Base-by-base conservation (phyloP, 768 basidiomycete species). In the Mycena crocata region DNA sequence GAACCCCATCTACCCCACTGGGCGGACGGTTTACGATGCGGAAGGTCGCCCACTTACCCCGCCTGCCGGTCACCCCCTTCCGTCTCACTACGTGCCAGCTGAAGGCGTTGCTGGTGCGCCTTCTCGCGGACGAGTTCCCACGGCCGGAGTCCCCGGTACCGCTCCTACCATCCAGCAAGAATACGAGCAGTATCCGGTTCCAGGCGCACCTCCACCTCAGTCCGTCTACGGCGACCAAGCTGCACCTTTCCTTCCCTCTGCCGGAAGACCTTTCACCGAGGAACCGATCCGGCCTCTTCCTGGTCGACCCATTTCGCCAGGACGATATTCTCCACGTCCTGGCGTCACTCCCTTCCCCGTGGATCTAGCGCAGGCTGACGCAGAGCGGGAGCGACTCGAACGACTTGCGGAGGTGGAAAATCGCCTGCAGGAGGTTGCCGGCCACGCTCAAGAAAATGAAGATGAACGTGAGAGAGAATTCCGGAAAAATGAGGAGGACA, bases 391-490 rank as follows among this genome's bases (percentile, higher is more conserved):
- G 49, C 85, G 85, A 13, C 77, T 87, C 0, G 84, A 88, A 60
- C 87, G 87, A 23, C 81, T 93, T 28, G 83, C 84, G 13, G 89
- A 87, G 0, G 82, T 87, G 23, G 87, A 89, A 55, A 76, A 80
- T 23, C 82, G 83, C 24, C 73, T 93, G 15, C 80, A 82, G 5
- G 79, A 85, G 32, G 80, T 86, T 7, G 80, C 83, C 12, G 79
- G 81, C 10, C 82, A 83, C 2, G 85, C 88, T 0, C 83, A 85
- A 37, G 86, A 87, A 55, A 86, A 86, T 1, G 93, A 94, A 71
- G 84, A 87, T 28, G 81, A 80, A 49, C 86, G 93, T 13, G 92
- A 94, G 62, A 76, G 75, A 10, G 87, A 89, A 32, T 93, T 92
- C 78, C 84, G 86, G 21, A 78, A 79, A 1, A 85, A 86, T 64